Evolutionary conservation across 2,329 filamentous ascomycete genomes (phyloP), one percentile per base, ranked within the genome.

Genomic region (Penicillium sp.): DNA sequence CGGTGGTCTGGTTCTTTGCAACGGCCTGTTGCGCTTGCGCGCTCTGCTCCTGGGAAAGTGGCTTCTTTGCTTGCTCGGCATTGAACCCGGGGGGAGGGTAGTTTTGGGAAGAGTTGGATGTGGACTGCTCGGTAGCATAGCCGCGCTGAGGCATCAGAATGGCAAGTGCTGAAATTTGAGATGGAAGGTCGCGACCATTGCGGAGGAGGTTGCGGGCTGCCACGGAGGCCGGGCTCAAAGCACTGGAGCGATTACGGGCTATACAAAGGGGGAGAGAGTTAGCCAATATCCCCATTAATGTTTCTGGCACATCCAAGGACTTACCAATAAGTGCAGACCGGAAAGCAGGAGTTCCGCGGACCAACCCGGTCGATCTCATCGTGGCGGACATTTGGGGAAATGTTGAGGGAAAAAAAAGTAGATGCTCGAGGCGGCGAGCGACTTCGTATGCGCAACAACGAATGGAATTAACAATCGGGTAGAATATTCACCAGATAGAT

Each of bases 11-110:
- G 14, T 49, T 39, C 44, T 48, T 52, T 4, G 40, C 16, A 29
- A 40, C 21, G 14, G 32, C 49, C 14, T 51, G 18, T 54, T 58
- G 56, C 57, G 67, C 57, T 49, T 73, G 68, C 24, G 66, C 57
- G 16, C 63, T 53, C 46, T 69, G 62, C 52, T 88, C 84, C 67
- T 85, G 84, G 2, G 86, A 76, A 45, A 94, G 79, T 11, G 92
- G 90, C 71, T 92, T 93, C 83, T 92, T 93, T 63, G 92, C 92
- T 77, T 91, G 82, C 68, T 93, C 87, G n/a, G 90, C 81, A 71
- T 94, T 92, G 80, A 96, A 97, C 27, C 92, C 92, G 13, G 92
- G 92, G 54, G 92, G 92, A 43, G 91, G 92, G 46, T 84, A 86
- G 51, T 82, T 79, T 48, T 83, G 78, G 43, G 68, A 68, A 18